Evolutionary conservation across 2,329 filamentous ascomycete species (phyloP).

Genomic region (Myriosclerotinia curreyana): DNA sequence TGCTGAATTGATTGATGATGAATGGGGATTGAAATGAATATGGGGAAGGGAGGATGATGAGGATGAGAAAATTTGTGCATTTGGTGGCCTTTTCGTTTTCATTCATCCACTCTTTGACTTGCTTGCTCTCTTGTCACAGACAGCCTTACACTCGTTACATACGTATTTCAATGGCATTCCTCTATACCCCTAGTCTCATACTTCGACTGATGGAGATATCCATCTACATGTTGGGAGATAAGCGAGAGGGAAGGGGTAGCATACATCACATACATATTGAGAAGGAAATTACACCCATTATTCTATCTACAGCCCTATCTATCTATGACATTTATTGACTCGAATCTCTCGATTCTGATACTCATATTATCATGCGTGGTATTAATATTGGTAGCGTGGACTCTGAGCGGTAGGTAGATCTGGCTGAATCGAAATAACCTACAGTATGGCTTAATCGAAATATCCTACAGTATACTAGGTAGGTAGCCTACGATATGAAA

Average conservation of each 20-base stretch:
- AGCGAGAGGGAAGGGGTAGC: not conserved
- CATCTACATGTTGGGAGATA: not conserved
- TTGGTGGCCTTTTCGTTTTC: not conserved
- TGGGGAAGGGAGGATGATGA: not conserved
- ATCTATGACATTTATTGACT: too few species aligned
- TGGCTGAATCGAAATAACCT: too few species aligned
- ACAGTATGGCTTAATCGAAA: too few species aligned
- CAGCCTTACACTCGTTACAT: not conserved
- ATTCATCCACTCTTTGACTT: constrained; percentile 8
- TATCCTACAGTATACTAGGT: too few species aligned
- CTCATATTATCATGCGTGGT: too few species aligned
- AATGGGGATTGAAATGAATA: not conserved
- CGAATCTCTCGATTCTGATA: too few species aligned
- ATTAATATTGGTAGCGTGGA: too few species aligned
- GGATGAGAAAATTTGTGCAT: not conserved
- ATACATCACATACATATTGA: not conserved
- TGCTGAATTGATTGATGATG: not conserved
- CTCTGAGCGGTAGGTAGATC: too few species aligned
- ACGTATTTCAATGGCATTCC: not conserved
- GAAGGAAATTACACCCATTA: constrained; percentile 52
- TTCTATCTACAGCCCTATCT: too few species aligned
- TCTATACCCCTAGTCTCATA: not conserved
- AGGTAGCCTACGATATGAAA: too few species aligned
- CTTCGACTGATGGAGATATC: not conserved
- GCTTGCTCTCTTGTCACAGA: not conserved